Conservation (phyloP, 2,329 filamentous ascomycete genomes). For the Chrysosporium queenslandicum region DNA sequence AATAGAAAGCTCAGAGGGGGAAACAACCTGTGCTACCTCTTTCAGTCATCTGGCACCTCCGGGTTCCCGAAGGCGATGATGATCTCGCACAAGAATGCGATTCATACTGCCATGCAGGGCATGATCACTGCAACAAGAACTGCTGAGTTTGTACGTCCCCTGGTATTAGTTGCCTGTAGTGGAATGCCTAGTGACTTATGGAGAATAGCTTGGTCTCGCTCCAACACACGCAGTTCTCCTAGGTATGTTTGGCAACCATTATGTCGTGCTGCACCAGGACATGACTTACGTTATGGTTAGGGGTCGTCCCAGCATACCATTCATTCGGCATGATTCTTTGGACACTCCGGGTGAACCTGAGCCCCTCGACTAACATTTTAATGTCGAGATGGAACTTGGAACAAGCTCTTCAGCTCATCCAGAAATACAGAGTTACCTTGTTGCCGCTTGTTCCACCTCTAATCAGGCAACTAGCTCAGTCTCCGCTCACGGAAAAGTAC, state of each 20-base stretch:
- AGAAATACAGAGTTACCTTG: conserved; percentile 14
- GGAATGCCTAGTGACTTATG: neutral
- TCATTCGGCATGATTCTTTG: conserved; percentile 14
- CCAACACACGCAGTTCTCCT: conserved; percentile 4
- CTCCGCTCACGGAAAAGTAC: conserved; percentile 12
- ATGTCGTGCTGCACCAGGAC: too few relatives aligned
- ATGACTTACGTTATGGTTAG: conserved; percentile 3
- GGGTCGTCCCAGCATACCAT: conserved; percentile 11
- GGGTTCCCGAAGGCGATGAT: conserved; percentile 16
- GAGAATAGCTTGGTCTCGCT: conserved; percentile 3
- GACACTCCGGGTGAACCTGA: conserved; percentile 12
- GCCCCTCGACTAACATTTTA: conserved; percentile 10
- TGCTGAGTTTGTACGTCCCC: conserved; percentile 10
- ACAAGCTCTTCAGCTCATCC: conserved; percentile 11
- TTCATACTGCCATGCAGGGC: conserved; percentile 13
- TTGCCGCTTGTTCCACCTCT: conserved; percentile 14
- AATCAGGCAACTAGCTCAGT: conserved; percentile 14
- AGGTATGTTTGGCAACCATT: neutral
- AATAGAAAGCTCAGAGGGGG: conserved; percentile 8
- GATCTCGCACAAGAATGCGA: conserved; percentile 16
- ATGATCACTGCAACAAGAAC: conserved; percentile 8
- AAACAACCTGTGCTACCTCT: conserved; percentile 12
- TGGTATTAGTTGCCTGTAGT: neutral
- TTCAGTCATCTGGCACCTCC: conserved; percentile 15
- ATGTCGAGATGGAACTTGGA: conserved; percentile 15